Evolutionary conservation across 2,329 filamentous ascomycete genomes (phyloP).

Genomic region (Microsporum canis): DNA sequence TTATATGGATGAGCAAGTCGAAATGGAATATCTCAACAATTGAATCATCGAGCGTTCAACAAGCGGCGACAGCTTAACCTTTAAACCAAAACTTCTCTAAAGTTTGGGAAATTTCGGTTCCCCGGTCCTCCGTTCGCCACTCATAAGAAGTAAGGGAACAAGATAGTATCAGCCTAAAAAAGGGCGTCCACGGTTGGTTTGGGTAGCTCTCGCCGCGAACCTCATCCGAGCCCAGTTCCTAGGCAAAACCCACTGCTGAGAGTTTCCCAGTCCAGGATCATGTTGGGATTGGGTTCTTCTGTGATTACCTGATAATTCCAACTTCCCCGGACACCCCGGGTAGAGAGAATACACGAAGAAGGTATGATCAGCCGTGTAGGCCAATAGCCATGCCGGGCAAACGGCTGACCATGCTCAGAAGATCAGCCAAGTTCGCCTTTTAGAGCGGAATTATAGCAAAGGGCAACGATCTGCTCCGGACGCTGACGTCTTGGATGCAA

Average conservation of each 20-base stretch:
- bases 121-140: constrained; percentile 3
- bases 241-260: neutral
- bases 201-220: neutral
- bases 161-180: no score
- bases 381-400: neutral
- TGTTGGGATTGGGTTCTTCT: neutral
- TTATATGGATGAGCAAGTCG: neutral
- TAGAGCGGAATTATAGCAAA: neutral
- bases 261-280: constrained; percentile 1
- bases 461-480: neutral
- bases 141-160: neutral
- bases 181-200: neutral
- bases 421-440: neutral
- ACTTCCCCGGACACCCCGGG: neutral
- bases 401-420: neutral
- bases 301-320: neutral
- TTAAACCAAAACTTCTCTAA: neutral
- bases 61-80: neutral
- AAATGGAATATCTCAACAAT: neutral
- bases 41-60: neutral
- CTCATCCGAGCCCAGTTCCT: neutral
- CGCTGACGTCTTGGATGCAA: constrained; percentile 2
- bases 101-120: neutral
- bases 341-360: neutral
- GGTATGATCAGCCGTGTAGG: neutral